Conservation (phyloP, 371 early-diverging fungal genomes). For the Mycotypha africana region DNA sequence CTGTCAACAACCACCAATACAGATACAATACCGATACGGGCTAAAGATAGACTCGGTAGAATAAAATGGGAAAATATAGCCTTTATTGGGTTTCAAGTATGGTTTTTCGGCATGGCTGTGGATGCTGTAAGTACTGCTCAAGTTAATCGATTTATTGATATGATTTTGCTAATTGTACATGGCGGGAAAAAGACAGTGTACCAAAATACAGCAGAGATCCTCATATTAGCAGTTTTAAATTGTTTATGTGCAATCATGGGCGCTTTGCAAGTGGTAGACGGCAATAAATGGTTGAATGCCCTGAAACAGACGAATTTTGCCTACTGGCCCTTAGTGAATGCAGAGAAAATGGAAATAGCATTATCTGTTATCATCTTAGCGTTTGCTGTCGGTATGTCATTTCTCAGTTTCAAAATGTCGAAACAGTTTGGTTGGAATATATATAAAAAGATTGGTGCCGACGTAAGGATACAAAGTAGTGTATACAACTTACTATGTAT, state of each 20-base stretch:
- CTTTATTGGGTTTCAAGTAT: conserved; percentile 23
- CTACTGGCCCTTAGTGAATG: conserved; percentile 14
- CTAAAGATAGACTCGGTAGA: conserved; percentile 15
- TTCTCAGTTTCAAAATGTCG: conserved; percentile 30
- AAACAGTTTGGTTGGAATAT: conserved; percentile 36
- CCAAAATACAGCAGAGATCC: conserved; percentile 38
- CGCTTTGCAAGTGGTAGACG: conserved; percentile 40
- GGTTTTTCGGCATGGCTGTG: conserved; percentile 26
- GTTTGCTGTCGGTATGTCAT: conserved; percentile 24
- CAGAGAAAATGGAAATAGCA: conserved; percentile 27
- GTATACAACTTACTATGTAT: too few relatives aligned
- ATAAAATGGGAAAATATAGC: conserved; percentile 30
- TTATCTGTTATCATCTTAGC: conserved; percentile 17
- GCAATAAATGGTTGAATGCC: conserved; percentile 32
- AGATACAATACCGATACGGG: conserved; percentile 7
- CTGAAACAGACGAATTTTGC: conserved; percentile 14
- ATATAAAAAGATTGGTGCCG: conserved; percentile 34
- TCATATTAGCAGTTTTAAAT: conserved; percentile 36
- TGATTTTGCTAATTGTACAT: neutral
- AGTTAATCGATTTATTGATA: neutral
- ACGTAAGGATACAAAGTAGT: conserved; percentile 24
- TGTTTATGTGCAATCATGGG: conserved; percentile 38
- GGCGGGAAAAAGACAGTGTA: conserved; percentile 25
- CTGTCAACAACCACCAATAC: conserved; percentile 1
- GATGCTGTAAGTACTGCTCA: conserved; percentile 36